phyloP scores from a whole-genome alignment of 192 early-diverging fungal species.

The Oehlia diaphana region DNA sequence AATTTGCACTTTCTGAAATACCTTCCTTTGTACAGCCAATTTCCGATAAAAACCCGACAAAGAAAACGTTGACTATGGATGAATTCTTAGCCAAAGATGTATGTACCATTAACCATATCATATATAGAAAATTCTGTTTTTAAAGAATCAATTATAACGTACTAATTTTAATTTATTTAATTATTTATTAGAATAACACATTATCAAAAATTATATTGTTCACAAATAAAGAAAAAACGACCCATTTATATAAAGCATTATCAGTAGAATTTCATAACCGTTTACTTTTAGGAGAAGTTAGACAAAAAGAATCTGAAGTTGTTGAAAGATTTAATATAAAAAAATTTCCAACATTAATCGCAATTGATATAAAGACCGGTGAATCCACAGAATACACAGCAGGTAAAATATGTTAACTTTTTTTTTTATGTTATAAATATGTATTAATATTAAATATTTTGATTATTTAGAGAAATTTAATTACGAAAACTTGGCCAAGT shows the following conservation, averaged over 20 bases:
- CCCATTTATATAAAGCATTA: slow-evolving; percentile 85
- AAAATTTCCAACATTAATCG: slow-evolving; percentile 65
- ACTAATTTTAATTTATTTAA: neutral
- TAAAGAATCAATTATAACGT: neutral
- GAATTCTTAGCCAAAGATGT: slow-evolving; percentile 60
- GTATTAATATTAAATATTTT: neutral
- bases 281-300: slow-evolving; percentile 74
- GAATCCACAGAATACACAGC: slow-evolving; percentile 56
- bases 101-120: neutral
- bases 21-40: slow-evolving; percentile 58
- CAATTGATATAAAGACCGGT: slow-evolving; percentile 55
- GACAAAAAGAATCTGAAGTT: slow-evolving; percentile 48
- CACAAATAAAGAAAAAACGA: slow-evolving; percentile 71
- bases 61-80: slow-evolving; percentile 54
- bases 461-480: slow-evolving; percentile 68
- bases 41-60: slow-evolving; percentile 50
- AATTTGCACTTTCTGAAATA: slow-evolving; percentile 62
- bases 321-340: slow-evolving; percentile 59
- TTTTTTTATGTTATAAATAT: slow-evolving; percentile 28
- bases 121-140: neutral
- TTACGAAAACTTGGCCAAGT: slow-evolving; percentile 58
- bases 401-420: slow-evolving; percentile 59
- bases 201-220: slow-evolving; percentile 76
- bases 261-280: slow-evolving; percentile 71
- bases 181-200: slow-evolving; percentile 41